A percentile compares a stretch with the other conserved stretches of the same genome.
Conservation (phyloP, 495 filamentous ascomycete genomes). For the Aspergillus diversus region DNA sequence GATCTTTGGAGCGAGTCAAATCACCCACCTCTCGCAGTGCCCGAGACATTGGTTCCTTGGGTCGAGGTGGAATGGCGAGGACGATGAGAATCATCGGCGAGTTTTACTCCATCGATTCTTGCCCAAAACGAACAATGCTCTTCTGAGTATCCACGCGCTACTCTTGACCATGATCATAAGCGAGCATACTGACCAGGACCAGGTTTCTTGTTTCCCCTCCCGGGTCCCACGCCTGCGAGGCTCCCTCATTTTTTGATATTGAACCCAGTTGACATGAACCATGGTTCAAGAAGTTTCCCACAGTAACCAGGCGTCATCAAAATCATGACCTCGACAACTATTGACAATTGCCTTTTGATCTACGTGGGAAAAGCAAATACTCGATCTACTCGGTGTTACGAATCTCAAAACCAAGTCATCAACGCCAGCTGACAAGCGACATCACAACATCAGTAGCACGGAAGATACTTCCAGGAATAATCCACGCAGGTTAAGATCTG, state of each 20-base stretch:
- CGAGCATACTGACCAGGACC: background rate
- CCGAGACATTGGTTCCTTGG: slow-evolving; percentile 14
- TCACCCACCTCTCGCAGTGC: background rate
- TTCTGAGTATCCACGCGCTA: background rate
- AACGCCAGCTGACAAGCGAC: no score
- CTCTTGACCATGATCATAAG: background rate
- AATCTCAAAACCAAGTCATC: no score
- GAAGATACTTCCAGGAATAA: no score
- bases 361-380: background rate
- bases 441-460: no score
- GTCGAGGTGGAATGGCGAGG: background rate
- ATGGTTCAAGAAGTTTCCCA: background rate
- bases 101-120: slow-evolving; percentile 1
- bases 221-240: background rate
- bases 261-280: background rate
- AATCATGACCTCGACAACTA: background rate
- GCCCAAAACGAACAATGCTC: slow-evolving; percentile 19
- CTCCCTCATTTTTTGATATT: background rate
- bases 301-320: background rate
- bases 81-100: background rate
- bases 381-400: no score
- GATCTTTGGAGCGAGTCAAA: background rate
- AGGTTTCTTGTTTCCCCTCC: background rate
- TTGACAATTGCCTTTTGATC: background rate
- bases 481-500: no score